Percentiles rank a stretch among this genome's conserved stretches.
Conservation (phyloP, 179 eudicot species). For the Heliamphora pulchella region DNA sequence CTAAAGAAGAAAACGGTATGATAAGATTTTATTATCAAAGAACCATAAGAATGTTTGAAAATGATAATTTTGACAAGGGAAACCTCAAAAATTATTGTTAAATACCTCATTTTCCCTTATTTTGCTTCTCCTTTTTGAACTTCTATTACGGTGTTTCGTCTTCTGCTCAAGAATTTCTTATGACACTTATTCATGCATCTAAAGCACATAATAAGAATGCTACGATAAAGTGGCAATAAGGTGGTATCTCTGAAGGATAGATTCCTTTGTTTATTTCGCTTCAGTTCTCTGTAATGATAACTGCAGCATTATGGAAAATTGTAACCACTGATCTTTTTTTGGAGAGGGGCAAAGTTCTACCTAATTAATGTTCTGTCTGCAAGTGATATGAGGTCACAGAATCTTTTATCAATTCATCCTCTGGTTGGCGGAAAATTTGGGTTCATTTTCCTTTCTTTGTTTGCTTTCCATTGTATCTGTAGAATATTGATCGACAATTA, state of each 20-base stretch:
- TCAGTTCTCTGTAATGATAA: neutral
- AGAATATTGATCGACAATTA: neutral
- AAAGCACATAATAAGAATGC: neutral
- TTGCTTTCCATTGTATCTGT: neutral
- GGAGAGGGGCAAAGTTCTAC: neutral
- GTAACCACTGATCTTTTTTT: neutral
- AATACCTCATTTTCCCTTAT: neutral
- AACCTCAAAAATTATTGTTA: neutral
- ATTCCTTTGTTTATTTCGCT: neutral
- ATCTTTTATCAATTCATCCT: too few species aligned
- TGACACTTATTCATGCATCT: neutral
- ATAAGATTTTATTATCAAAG: neutral
- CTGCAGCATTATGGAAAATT: neutral
- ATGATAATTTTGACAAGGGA: neutral
- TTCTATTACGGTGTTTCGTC: neutral
- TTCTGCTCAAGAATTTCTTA: neutral
- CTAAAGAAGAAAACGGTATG: conserved; percentile 21
- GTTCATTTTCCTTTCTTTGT: neutral
- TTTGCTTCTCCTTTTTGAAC: neutral
- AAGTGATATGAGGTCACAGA: neutral
- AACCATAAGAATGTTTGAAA: neutral
- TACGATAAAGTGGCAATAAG: neutral
- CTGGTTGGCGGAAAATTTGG: neutral
- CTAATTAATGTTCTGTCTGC: neutral
- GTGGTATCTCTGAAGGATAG: neutral